Base-by-base conservation (phyloP, 2,329 filamentous ascomycete genomes). In the Paramyrothecium sp. region DNA sequence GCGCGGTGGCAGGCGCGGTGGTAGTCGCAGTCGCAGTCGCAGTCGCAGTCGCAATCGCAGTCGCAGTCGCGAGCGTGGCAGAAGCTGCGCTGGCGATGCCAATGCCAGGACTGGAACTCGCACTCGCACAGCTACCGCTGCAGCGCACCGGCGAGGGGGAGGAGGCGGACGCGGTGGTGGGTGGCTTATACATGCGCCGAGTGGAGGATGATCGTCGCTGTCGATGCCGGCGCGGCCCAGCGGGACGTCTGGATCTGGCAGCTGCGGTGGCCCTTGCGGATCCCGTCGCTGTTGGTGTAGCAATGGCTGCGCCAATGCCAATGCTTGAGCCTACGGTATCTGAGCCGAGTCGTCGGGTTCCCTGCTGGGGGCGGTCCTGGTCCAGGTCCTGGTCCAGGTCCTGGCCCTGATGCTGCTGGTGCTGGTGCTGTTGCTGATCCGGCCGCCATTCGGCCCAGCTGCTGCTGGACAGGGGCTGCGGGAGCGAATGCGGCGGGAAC, bases 1-100 rank as follows among this genome's bases (percentile, higher is more conserved):
- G 26, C 26, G 26, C 64, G 56, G 65, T 44, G 33, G 8, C 16
- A 38, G 10, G 8, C 10, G 33, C 16, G 33, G 33, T 16, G 8
- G 16, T 38, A 16, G 33, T 38, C 8, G 33, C 33, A 38, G 16
- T 16, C 10, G 33, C 16, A 16, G 33, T 38, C n/a, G n/a, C n/a
- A n/a, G n/a, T n/a, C n/a, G n/a, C n/a, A n/a, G n/a, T n/a, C n/a
- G n/a, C n/a, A n/a, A 16, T 38, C 33, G 33, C 10, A 10, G 33
- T 38, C 13, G 38, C n/a, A 7, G 38, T 16, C 13, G 13, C n/a
- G 13, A 19, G 38, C 38, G 38, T 44, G n/a, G 13, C n/a, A 44
- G 13, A 7, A 4, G 38, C 38, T 7, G 38, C 5, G 38, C 5
- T 17, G 5, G 38, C n/a, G 13, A 7, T 44, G 38, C 5, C 38